Base-by-base conservation (phyloP, 2,329 filamentous ascomycete species). In the Lasiodiplodia gonubiensis region DNA sequence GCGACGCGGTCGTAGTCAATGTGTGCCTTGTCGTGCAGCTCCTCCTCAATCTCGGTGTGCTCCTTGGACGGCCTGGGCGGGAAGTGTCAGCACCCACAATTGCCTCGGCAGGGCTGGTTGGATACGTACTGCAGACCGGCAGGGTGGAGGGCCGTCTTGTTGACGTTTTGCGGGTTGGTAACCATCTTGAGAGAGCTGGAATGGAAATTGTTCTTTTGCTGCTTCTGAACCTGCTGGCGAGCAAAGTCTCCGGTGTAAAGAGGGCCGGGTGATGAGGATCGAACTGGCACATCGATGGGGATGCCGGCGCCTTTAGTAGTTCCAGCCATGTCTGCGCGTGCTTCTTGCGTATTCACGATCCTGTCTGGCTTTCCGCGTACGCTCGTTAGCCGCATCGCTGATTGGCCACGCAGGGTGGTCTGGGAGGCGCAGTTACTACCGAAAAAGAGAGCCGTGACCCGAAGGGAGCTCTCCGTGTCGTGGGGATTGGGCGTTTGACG, bases 1-100 rank as follows among this genome's bases (percentile, higher is more conserved):
- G 95, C 92, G 77, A 99, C 95, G 78, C 93, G 92, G 83, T 98
- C 92, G 81, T 98, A 99, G 87, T 99, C 95, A 78, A 99, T 99
- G 87, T 99, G 94, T 73, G 95, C 95, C 78, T 91, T 93, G 83
- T 97, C 93, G 82, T 98, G 94, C 70, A 99, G 91, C 81, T 97
- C 93, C 84, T 98, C 93, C 84, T 99, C 93, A 72, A 99, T 89
- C 81, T 98, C 95, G 54, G 95, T 98, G 88, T 97, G 94, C 80
- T 96, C 91, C 77, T 89, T 86, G 11, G 66, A 67, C 46, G 55
- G 57, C 48, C 66, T 66, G 42, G 30, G 25, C 25, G 21, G n/a
- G 30, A 18, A 42, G 27, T 14, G 54, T 68, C 30, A 68, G 60
- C n/a, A n/a, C 25, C 18, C 7, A n/a, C 12, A 11, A 5, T 10